phyloP scores from a whole-genome alignment of 495 filamentous ascomycete genomes.

The Lophiotrema nucula region DNA sequence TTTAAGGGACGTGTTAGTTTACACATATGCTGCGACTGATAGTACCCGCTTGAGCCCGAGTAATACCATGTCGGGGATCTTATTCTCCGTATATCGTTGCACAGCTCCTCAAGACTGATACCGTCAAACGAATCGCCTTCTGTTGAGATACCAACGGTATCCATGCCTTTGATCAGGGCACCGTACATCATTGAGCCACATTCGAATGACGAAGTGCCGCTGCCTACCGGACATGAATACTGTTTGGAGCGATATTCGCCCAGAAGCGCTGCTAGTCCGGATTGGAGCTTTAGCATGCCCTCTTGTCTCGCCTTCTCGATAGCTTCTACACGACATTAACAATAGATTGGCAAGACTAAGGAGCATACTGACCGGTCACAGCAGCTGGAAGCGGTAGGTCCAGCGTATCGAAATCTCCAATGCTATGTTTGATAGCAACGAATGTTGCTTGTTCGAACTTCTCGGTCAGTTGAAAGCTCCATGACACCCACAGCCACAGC shows the following conservation, averaged over 20 bases:
- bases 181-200: neutral
- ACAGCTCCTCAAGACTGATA: neutral
- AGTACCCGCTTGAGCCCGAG: neutral
- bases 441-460: constrained; percentile 10
- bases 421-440: constrained; percentile 28
- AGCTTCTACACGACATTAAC: too few relatives aligned
- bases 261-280: neutral
- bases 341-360: too few relatives aligned
- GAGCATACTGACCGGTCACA: neutral
- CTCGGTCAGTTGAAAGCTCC: constrained; percentile 37
- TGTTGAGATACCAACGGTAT: neutral
- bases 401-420: constrained; percentile 40
- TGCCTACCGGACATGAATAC: neutral
- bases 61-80: neutral
- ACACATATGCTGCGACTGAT: neutral
- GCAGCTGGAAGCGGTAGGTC: constrained; percentile 15
- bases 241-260: neutral
- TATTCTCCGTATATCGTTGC: neutral
- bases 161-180: neutral
- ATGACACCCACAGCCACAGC: constrained; percentile 45
- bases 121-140: neutral
- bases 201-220: neutral
- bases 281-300: neutral
- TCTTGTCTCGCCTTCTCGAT: neutral
- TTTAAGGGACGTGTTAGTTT: neutral